Base-by-base conservation (phyloP, 345 rosid genomes). In the Eucalyptus dawsonii region DNA sequence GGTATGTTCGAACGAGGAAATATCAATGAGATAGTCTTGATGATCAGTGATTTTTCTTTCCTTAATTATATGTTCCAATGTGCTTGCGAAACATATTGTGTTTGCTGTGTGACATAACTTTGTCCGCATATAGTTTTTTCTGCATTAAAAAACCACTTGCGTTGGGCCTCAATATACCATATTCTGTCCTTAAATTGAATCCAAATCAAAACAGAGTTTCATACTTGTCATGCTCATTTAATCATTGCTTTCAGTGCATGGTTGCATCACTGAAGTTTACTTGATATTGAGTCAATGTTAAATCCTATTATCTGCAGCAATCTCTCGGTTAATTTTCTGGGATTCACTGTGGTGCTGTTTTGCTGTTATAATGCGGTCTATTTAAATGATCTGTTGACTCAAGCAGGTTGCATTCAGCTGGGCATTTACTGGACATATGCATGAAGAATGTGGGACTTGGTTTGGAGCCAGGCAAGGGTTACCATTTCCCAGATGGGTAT, bases 401-500 rank as follows among this genome's bases (percentile, higher is more conserved):
- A 14, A 86, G 62, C 92, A 96, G 99, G 93, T 89, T 97, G 94
- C 98, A 97, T 89, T 96, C 97, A 80, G 98, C 97, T 89, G 98
- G 99, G 60, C 99, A 96, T 92, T 94, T 97, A 91, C 92, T 97
- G 89, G 98, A 96, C 53, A 47, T 88, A 31, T 95, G 97, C 86
- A 62, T 95, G 96, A 89, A 83, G 90, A 94, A 91, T 60, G 93
- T 96, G 67, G 97, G 99, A 69, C 92, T 95, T 31, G 96, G 95
- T 69, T 90, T 95, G 88, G 94, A 94, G 92, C 95, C 98, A 11
- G 93, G 93, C n/a, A 97, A 97, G 93, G 97, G 95, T 50, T 95
- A 96, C 91, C 99, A 97, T 94, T 96, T 96, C 80, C 97, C 97
- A 3, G 97, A 96, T 88, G 96, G 98, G 98, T 97, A 95, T 69